Evolutionary conservation across 345 rosid genomes (phyloP), one percentile per base, ranked within the genome.

Genomic region (Eutrema yunnanense): DNA sequence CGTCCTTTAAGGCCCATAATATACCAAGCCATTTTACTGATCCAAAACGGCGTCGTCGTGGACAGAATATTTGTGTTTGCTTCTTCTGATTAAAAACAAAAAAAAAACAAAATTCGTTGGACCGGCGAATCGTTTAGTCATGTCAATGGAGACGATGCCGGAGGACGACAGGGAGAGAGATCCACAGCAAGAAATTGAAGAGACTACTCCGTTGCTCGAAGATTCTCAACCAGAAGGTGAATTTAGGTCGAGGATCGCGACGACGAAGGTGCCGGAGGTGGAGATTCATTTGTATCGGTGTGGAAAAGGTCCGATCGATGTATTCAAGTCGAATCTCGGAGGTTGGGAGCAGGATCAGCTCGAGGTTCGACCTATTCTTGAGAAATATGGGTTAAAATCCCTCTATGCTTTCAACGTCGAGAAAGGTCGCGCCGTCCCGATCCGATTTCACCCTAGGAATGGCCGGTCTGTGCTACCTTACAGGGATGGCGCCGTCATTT

Each of bases 321-420:
- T 85, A 33, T 88, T 90, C 84, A 92, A 85, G 82, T 75, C 92
- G 48, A 79, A 62, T 60, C 80, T 89, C 69, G 89, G 87, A 27
- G 97, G 97, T 11, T 95, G 86, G 85, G 96, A 87, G 59, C 96
- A 85, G 82, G 85, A 92, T 80, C 93, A 92, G 87, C 86, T 95
- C 61, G 97, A 92, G 80, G 87, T 92, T 71, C 83, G 92, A 42
- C 82, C 88, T 43, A 84, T 89, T 53, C 87, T 89, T 5, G 90
- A 89, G 4, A 92, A 82, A 37, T 87, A 88, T 74, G 93, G 84
- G 9, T 83, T 88, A 49, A 89, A 92, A 81, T 85, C 96, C 9
- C 51, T 91, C 51, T 88, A 42, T 76, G 99, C 97, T 49, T 95
- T 87, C 89, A 81, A 79, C 79, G 85, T 81, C 22, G 73, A 63